Evolutionary conservation across 768 basidiomycete genomes (phyloP), one percentile per base, ranked within the genome.

Genomic region (Coprinopsis strossmayeri): DNA sequence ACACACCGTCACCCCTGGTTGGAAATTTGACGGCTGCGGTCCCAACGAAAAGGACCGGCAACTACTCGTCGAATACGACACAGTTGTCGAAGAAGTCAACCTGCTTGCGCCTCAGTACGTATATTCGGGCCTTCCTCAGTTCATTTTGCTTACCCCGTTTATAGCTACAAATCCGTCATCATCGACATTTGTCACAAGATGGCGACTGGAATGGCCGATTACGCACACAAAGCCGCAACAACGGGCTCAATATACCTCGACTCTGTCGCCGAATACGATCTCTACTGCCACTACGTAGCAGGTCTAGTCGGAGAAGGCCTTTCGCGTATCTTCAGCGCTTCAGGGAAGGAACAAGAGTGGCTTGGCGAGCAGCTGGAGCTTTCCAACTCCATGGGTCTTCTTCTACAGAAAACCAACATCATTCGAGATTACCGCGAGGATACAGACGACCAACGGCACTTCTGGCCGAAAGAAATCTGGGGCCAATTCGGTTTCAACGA

Each of bases 231-330:
- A 55, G 84, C 90, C 3, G 84, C 84, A 3, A 69, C 83, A 3
- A 80, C 81, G 0, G 82, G 82, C 44, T 69, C 77, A 37, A 75
- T 82, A 53, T 84, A 85, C 59, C 75, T 96, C 47, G 77, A 81
- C 38, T 81, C 85, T 4, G 67, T 92, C 46, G 72, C 81, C 30
- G 92, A 96, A 56, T 99, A 93, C 69, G 91, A 97, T 64, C 77
- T 99, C 12, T 99, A 99, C 67, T 99, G 95, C 63, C 95, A 99
- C 65, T 97, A 93, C 61, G 95, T 98, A 56, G 95, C 95, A 0
- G 95, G 95, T 2, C 84, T 99, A 49, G 95, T 98, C 51, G 95
- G 95, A 28, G 94, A 98, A 65, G 94, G 94, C 39, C 79, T 95
- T 26, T 91, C 90, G 0, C 81, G 91, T 11, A 73, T 98, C 35